A percentile compares a stretch with the other conserved stretches of the same genome.
These are phyloP conservation scores for Allium fistulosum DNA, from an alignment of 106 monocot genomes.

Conservation along the genomic window DNA sequence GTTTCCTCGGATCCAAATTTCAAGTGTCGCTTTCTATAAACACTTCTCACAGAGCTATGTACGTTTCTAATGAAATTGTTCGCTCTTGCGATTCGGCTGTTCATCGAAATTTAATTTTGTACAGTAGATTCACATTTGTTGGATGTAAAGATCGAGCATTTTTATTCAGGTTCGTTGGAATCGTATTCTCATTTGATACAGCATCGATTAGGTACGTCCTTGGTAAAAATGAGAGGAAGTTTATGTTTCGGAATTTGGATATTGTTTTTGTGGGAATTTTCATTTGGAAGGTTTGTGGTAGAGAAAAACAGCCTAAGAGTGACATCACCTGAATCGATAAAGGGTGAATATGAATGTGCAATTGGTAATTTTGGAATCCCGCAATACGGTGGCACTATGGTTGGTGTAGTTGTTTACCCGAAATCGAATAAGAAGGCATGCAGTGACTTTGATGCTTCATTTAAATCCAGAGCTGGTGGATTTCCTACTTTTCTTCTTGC, in stretches of 20 bases:
- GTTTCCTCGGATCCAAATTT: too few relatives aligned
- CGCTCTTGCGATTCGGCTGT: too few relatives aligned
- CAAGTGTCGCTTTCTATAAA: too few relatives aligned
- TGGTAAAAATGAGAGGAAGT: conserved; percentile 23
- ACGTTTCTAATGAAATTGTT: too few relatives aligned
- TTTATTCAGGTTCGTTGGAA: too few relatives aligned
- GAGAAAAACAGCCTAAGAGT: conserved; percentile 82
- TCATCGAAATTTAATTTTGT: too few relatives aligned
- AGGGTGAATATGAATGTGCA: conserved; percentile 52
- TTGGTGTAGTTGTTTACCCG: conserved; percentile 54
- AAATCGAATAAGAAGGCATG: conserved; percentile 56
- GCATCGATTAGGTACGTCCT: too few relatives aligned
- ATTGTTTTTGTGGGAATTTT: conserved; percentile 34
- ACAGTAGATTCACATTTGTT: too few relatives aligned
- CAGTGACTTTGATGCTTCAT: conserved; percentile 43
- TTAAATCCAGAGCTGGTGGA: conserved; percentile 50
- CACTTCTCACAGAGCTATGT: too few relatives aligned
- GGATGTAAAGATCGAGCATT: too few relatives aligned
- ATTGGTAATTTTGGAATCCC: conserved; percentile 75
- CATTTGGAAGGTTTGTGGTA: conserved; percentile 50
- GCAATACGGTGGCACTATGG: conserved; percentile 69
- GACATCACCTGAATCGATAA: conserved; percentile 52
- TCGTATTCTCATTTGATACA: too few relatives aligned
- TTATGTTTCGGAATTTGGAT: conserved; percentile 27
- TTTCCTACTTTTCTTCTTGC: conserved; percentile 63